These are phyloP conservation scores for Berberis thunbergii DNA, from an alignment of 164 flowering plant species.

Conservation along the genomic window DNA sequence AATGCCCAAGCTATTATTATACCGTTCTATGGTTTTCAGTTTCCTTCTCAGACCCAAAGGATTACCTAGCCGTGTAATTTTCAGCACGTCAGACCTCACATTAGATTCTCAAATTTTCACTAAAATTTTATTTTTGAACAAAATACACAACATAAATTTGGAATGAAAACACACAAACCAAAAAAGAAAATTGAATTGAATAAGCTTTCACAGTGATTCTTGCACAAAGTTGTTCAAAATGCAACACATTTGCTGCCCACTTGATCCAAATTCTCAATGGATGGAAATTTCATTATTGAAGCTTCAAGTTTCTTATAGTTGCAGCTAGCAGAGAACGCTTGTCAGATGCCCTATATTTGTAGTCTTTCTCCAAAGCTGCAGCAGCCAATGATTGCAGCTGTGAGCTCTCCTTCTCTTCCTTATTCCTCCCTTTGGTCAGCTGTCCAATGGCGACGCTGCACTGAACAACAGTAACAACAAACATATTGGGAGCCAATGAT, in stretches of 20 bases:
- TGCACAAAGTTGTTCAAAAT: too few species aligned
- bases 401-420: slow-evolving; percentile 72
- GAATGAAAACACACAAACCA: not conserved
- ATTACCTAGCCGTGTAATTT: too few species aligned
- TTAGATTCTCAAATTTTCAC: too few species aligned
- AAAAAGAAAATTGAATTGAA: too few species aligned
- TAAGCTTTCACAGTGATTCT: not conserved
- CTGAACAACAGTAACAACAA: slow-evolving; percentile 26
- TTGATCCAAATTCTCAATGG: not conserved
- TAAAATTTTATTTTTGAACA: too few species aligned
- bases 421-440: slow-evolving; percentile 66
- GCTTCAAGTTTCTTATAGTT: slow-evolving; percentile 56
- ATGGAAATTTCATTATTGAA: slow-evolving; percentile 15
- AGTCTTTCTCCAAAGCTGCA: slow-evolving; percentile 62
- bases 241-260: not conserved
- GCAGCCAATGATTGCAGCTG: slow-evolving; percentile 76
- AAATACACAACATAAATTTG: too few species aligned
- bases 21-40: too few species aligned
- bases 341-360: slow-evolving; percentile 59
- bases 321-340: slow-evolving; percentile 57
- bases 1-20: too few species aligned
- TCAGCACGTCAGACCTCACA: too few species aligned
- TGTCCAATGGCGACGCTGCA: slow-evolving; percentile 73
- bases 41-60: too few species aligned
- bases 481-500: not conserved